Conservation (phyloP, 2,329 filamentous ascomycete species). For the Pseudogymnoascus sp. region DNA sequence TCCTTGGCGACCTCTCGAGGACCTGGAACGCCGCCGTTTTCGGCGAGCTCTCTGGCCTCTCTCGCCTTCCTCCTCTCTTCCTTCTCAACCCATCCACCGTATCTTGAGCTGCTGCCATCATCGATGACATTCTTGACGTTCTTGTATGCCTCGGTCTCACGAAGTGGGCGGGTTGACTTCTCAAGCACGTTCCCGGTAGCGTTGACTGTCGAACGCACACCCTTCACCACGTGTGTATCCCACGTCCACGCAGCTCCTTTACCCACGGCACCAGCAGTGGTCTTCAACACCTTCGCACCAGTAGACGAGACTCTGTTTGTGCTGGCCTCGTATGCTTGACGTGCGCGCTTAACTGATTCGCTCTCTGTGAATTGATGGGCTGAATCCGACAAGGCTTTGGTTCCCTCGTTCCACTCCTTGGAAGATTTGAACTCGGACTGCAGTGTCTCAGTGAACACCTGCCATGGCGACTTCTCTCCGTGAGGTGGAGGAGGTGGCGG, state of each 20-base stretch:
- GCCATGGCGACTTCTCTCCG: slow-evolving; percentile 96
- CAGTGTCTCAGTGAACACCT: slow-evolving; percentile 97
- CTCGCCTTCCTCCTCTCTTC: slow-evolving; percentile 80
- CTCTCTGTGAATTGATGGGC: slow-evolving; percentile 91
- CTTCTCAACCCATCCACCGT: slow-evolving; percentile 94
- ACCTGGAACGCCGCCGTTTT: slow-evolving; percentile 31
- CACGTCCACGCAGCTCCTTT: slow-evolving; percentile 94
- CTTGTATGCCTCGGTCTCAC: slow-evolving; percentile 91
- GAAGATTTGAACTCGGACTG: slow-evolving; percentile 89
- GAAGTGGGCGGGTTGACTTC: slow-evolving; percentile 88
- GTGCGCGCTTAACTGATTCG: slow-evolving; percentile 77
- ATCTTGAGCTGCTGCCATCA: slow-evolving; percentile 90
- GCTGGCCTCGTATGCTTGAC: slow-evolving; percentile 78
- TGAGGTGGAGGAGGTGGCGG: slow-evolving; percentile 85
- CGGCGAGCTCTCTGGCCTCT: slow-evolving; percentile 62
- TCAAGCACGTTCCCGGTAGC: slow-evolving; percentile 81
- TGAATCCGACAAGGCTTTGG: slow-evolving; percentile 82
- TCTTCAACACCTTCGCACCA: slow-evolving; percentile 72
- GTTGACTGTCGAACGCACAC: slow-evolving; percentile 75
- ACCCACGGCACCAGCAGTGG: slow-evolving; percentile 77
- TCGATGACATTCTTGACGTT: slow-evolving; percentile 93
- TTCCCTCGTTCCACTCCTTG: slow-evolving; percentile 98
- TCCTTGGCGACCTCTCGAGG: slow-evolving; percentile 62
- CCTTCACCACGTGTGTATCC: slow-evolving; percentile 91
- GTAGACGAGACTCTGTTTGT: slow-evolving; percentile 74